Evolutionary conservation across 1,139 yeast genomes (phyloP), one percentile per base, ranked within the genome.

Genomic region (Kodamaea derodonti): DNA sequence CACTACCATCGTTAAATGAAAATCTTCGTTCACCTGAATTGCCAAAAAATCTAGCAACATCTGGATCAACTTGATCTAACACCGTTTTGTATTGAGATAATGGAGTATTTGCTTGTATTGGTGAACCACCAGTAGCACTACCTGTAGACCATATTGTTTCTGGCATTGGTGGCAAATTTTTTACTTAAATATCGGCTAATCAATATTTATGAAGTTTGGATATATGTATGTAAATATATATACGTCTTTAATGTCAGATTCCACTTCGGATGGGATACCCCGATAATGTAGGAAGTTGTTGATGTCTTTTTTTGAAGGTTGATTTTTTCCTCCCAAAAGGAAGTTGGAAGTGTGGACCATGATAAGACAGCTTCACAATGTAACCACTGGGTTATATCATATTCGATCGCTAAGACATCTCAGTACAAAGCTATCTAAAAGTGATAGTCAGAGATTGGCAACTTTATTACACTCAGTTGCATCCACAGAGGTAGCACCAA

Each of bases 1-100:
- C 80, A 40, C 70, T 65, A 18, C 69, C 71, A 33, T 70, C 75
- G 37, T 69, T 58, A 46, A 69, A 56, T 17, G 72, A 62, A 42
- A 68, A 54, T 20, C 40, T 36, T 32, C 28, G 37, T 25, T 37
- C 40, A 20, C 26, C 24, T 12, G 37, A 31, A 13, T 25, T 37
- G 12, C 52, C 44, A 31, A 63, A 54, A 35, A 61, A 46, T 35
- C 72, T 71, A 29, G 73, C 75, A 27, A 74, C 73, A 32, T 74
- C 78, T 8, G 72, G 69, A 45, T 71, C 73, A 14, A 61, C 65
- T 42, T 55, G 62, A 38, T 65, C 68, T 39, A 65, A 52, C 3
- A 60, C 69, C 6, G 63, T 48, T 27, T 56, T 55, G 45, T 59
- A 64, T 32, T 58, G 64, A 24, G 52, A 45, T 25, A 34, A 47